Conservation (phyloP, 192 early-diverging fungal species). For the Coemansia sp. region DNA sequence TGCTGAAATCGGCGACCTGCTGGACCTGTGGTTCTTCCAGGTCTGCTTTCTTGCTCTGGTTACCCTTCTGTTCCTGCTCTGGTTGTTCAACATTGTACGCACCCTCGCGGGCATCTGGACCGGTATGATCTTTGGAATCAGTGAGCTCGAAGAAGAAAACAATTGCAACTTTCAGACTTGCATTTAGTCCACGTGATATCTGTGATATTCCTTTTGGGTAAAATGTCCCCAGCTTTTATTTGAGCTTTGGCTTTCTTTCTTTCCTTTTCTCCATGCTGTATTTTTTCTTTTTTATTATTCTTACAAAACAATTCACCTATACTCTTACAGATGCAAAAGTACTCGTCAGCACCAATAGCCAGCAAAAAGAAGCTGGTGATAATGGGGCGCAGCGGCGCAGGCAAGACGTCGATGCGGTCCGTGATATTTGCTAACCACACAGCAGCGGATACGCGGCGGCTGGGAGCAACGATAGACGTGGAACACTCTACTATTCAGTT, state of each 20-base stretch:
- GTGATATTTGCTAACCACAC: conserved; percentile 99
- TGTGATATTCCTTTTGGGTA: too few species aligned
- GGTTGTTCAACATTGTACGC: conserved; percentile 39
- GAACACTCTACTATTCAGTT: conserved; percentile 96
- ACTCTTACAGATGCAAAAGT: neutral
- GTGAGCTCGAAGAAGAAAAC: neutral
- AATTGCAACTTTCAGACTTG: too few species aligned
- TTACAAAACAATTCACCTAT: neutral
- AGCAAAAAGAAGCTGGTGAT: conserved; percentile 78
- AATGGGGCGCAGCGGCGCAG: conserved; percentile 96
- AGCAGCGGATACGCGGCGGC: conserved; percentile 88
- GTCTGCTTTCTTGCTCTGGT: conserved; percentile 18
- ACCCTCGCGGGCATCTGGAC: conserved; percentile 40
- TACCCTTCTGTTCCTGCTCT: conserved; percentile 18
- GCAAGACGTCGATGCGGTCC: conserved; percentile 98
- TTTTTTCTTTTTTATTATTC: conserved; percentile 6
- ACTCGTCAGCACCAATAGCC: neutral
- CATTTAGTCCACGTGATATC: neutral
- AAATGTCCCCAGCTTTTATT: neutral
- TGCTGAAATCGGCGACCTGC: conserved; percentile 9
- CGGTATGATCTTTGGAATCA: conserved; percentile 22
- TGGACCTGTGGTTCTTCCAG: conserved; percentile 20
- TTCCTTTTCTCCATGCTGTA: conserved; percentile 11
- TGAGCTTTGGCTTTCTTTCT: neutral
- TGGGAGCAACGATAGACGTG: conserved; percentile 98